These are phyloP conservation scores for Uncinocarpus reesii DNA, from an alignment of 2,329 filamentous ascomycete genomes.

Conservation along the genomic window DNA sequence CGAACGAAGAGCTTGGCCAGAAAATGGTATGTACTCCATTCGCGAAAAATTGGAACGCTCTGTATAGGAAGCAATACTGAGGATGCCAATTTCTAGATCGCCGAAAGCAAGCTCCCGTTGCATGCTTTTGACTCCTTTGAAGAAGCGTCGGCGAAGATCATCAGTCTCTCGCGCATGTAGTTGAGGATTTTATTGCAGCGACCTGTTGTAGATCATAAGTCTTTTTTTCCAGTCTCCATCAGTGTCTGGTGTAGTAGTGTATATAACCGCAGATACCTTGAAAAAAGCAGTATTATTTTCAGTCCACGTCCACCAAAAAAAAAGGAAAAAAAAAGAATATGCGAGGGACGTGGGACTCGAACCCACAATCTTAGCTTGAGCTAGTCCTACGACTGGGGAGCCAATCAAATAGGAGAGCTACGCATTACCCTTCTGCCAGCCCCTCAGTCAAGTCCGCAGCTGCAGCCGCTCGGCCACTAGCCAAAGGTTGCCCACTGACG, in stretches of 20 bases:
- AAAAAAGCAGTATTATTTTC: too few species aligned
- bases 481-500: background rate
- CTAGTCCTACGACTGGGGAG: conserved; percentile 4
- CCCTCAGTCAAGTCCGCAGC: conserved; percentile 10
- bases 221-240: too few species aligned
- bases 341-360: conserved; percentile 19
- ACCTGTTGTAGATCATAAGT: too few species aligned
- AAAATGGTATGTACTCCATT: conserved; percentile 41
- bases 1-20: conserved; percentile 61
- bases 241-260: too few species aligned
- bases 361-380: conserved; percentile 19
- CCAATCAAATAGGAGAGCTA: conserved; percentile 18
- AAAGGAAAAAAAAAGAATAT: conserved; percentile 8
- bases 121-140: conserved; percentile 66
- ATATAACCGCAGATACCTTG: too few species aligned
- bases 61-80: conserved; percentile 1
- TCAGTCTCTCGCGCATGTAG: conserved; percentile 42
- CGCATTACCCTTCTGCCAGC: conserved; percentile 20
- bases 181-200: too few species aligned
- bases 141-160: conserved; percentile 57
- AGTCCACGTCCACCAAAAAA: too few species aligned
- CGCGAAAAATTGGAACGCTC: too few species aligned
- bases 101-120: conserved; percentile 55
- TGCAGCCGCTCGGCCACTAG: conserved; percentile 3
- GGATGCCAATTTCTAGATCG: conserved; percentile 41